These are phyloP conservation scores for Cyamopsis tetragonoloba DNA, from an alignment of 306 rosid genomes.

Conservation along the genomic window DNA sequence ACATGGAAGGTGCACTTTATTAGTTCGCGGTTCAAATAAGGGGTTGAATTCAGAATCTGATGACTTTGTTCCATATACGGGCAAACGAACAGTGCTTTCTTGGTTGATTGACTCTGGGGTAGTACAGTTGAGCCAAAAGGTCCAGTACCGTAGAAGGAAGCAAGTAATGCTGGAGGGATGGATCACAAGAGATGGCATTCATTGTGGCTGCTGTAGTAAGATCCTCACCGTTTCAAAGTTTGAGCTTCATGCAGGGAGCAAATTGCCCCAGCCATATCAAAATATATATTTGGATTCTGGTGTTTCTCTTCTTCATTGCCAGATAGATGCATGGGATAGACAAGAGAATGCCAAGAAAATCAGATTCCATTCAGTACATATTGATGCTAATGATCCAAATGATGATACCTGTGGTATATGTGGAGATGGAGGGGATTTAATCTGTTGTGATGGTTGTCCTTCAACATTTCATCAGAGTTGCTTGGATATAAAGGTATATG, in stretches of 20 bases:
- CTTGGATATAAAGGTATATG: slow-evolving; percentile 59
- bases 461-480: slow-evolving; percentile 87
- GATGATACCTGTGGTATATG: slow-evolving; percentile 90
- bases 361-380: slow-evolving; percentile 55
- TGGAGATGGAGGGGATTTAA: slow-evolving; percentile 90
- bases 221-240: slow-evolving; percentile 78
- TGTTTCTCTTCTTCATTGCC: slow-evolving; percentile 81
- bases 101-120: slow-evolving; percentile 77
- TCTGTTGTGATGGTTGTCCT: slow-evolving; percentile 89
- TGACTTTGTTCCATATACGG: slow-evolving; percentile 70
- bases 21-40: slow-evolving; percentile 66
- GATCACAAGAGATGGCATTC: slow-evolving; percentile 88
- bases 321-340: slow-evolving; percentile 75
- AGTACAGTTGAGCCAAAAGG: slow-evolving; percentile 77
- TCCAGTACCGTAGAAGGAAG: slow-evolving; percentile 71
- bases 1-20: slow-evolving; percentile 62
- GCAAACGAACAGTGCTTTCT: slow-evolving; percentile 75
- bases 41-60: slow-evolving; percentile 62
- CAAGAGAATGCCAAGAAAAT: slow-evolving; percentile 49
- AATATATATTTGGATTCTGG: slow-evolving; percentile 84
- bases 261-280: slow-evolving; percentile 81
- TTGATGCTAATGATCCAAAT: slow-evolving; percentile 75
- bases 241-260: slow-evolving; percentile 90
- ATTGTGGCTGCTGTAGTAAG: slow-evolving; percentile 87
- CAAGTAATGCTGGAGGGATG: slow-evolving; percentile 77